Percentiles rank a stretch among this genome's conserved stretches.
These are phyloP conservation scores for Pythium volutum DNA, from an alignment of 352 stramenopile genomes.

Conservation along the genomic window DNA sequence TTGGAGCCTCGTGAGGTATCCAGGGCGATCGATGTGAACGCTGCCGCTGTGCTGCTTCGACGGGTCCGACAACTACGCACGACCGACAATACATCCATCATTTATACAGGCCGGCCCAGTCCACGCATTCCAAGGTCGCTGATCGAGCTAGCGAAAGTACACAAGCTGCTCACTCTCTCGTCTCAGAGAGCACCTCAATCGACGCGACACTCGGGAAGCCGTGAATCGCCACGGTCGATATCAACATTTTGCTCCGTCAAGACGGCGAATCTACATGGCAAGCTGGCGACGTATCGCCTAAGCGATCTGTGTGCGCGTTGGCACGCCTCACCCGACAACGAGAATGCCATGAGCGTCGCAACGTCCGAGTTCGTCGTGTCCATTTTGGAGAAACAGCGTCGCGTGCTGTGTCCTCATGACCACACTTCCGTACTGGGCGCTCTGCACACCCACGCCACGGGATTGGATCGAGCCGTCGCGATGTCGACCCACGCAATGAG, in stretches of 20 bases:
- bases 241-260: slow-evolving; percentile 24
- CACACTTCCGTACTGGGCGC: slow-evolving; percentile 2
- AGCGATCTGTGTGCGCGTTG: slow-evolving; percentile 14
- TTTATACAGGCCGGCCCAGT: not conserved
- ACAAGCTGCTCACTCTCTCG: slow-evolving; percentile 8
- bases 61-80: not conserved
- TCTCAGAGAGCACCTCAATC: not conserved
- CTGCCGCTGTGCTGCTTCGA: not conserved
- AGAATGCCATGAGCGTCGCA: slow-evolving; percentile 1
- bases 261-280: slow-evolving; percentile 11
- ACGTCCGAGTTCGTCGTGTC: slow-evolving; percentile 17
- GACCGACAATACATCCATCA: not conserved
- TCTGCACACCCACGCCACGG: not conserved
- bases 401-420: not conserved
- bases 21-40: not conserved
- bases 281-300: slow-evolving; percentile 17
- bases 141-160: slow-evolving; percentile 2
- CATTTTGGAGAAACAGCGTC: not conserved
- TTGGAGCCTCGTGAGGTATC: not conserved
- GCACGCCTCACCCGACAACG: not conserved
- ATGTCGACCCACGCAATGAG: slow-evolving; percentile 1
- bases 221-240: not conserved
- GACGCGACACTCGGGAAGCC: not conserved
- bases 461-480: slow-evolving; percentile 18
- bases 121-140: not conserved